A percentile compares a stretch with the other conserved stretches of the same genome.
Evolutionary conservation across 176 grass and related monocot species (phyloP).

Genomic region (sorghum (Sorghum bicolor)): Sorghum_bicolor_NCBIv3 NC_012873.2:60655501-60656000

Average conservation of each 20-base stretch:
- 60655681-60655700: not conserved
- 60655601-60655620: not conserved
- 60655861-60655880: not conserved
- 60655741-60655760: not conserved
- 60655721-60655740: not conserved
- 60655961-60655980: not conserved
- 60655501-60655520: not conserved
- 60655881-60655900: not conserved
- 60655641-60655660: not conserved
- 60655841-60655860: not conserved
- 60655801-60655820: not conserved
- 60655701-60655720: not conserved
- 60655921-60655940: not conserved
- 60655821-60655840: not conserved
- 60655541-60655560: not conserved
- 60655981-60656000: not conserved
- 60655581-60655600: not conserved
- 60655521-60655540: not conserved
- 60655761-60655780: not conserved
- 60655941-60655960: not conserved
- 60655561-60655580: not conserved
- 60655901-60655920: not conserved
- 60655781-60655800: not conserved
- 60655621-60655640: not conserved
- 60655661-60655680: not conserved